Evolutionary conservation across 768 basidiomycete species (phyloP).

Genomic region (Termitomyces sp.): DNA sequence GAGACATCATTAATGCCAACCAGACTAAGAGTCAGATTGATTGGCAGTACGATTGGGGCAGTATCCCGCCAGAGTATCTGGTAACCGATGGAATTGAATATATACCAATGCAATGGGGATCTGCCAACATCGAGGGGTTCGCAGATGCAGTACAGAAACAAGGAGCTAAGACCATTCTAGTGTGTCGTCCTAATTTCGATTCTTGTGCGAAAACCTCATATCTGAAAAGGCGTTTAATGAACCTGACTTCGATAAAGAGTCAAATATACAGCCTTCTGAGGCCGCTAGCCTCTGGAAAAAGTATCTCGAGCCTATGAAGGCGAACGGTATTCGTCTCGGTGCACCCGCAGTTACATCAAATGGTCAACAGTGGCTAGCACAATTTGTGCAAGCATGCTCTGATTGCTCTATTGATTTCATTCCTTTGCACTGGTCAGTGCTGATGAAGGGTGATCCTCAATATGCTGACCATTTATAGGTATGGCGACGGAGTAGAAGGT

Average conservation of each 20-base stretch:
- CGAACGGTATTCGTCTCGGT: conserved; percentile 43
- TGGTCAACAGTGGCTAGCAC: conserved; percentile 48
- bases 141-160: conserved; percentile 32
- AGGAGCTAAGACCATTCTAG: conserved; percentile 45
- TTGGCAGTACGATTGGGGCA: conserved; percentile 55
- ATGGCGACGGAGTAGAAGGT: conserved; percentile 47
- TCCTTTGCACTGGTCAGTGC: conserved; percentile 38
- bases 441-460: conserved; percentile 16
- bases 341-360: conserved; percentile 52
- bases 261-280: conserved; percentile 37
- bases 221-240: conserved; percentile 29
- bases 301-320: conserved; percentile 50
- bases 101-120: conserved; percentile 51
- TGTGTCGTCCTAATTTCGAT: conserved; percentile 15
- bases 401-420: conserved; percentile 45
- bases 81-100: conserved; percentile 38
- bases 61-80: conserved; percentile 34
- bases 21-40: conserved; percentile 35
- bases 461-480: conserved; percentile 34
- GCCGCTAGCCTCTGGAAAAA: conserved; percentile 54
- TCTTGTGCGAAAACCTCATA: conserved; percentile 32
- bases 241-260: conserved; percentile 51
- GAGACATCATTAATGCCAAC: conserved; percentile 39
- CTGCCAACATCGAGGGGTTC: conserved; percentile 31
- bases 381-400: conserved; percentile 47